A percentile compares a stretch with the other conserved stretches of the same genome.
Evolutionary conservation across 2,329 filamentous ascomycete genomes (phyloP).

Genomic region (Diaporthe australafricana): DNA sequence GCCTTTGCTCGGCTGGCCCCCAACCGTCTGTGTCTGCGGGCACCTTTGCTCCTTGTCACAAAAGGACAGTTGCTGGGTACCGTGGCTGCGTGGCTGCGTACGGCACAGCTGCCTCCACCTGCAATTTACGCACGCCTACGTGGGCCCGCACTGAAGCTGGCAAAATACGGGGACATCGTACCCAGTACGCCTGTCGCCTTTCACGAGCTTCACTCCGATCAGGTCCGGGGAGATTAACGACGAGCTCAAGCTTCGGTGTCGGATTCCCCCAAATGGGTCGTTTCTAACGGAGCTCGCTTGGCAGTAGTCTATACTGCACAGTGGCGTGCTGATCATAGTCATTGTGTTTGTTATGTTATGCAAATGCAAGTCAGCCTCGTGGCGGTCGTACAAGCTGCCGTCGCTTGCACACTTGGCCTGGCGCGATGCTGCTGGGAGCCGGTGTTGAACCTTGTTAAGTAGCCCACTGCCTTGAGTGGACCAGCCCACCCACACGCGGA

Average conservation of each 20-base stretch:
- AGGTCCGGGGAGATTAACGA: background rate
- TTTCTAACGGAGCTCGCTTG: background rate
- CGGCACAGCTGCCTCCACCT: slow-evolving; percentile 12
- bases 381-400: slow-evolving; percentile 7
- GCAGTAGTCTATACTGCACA: background rate
- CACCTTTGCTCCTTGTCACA: background rate
- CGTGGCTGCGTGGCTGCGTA: too few relatives aligned
- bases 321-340: background rate
- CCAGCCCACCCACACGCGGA: slow-evolving; percentile 13
- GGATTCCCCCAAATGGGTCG: background rate
- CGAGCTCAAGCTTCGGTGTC: background rate
- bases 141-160: background rate
- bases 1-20: slow-evolving; percentile 2
- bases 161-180: slow-evolving; percentile 1
- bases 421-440: slow-evolving; percentile 5
- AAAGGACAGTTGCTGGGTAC: slow-evolving; percentile 20
- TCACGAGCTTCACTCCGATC: background rate
- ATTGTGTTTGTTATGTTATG: background rate
- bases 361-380: slow-evolving; percentile 17
- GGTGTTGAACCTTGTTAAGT: background rate
- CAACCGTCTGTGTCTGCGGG: background rate
- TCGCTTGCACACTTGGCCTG: background rate
- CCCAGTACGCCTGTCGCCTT: background rate
- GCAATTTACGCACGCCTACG: slow-evolving; percentile 10
- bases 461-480: background rate